Evolutionary conservation across 2,329 filamentous ascomycete genomes (phyloP).

Genomic region (Setomelanomma holmii): DNA sequence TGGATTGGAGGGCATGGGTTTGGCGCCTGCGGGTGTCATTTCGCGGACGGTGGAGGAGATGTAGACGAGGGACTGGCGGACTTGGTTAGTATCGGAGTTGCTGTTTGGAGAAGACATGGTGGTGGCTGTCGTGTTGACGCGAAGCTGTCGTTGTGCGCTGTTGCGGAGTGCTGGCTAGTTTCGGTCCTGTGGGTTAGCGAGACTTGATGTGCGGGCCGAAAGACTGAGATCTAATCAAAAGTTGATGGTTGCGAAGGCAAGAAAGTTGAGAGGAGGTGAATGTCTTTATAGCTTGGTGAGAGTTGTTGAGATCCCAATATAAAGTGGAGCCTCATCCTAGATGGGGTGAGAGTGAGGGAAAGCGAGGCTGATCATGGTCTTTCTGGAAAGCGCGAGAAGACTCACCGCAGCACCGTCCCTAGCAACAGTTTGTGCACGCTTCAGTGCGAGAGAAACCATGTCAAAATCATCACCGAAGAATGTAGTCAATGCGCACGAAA

Average conservation of each 20-base stretch:
- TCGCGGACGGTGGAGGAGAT: conserved; percentile 22
- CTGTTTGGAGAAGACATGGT: conserved; percentile 10
- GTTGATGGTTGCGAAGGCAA: no score
- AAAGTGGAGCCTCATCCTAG: background rate
- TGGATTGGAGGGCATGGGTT: conserved; percentile 13
- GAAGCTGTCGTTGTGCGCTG: background rate
- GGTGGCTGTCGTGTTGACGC: background rate
- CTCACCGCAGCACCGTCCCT: background rate
- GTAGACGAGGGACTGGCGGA: conserved; percentile 12
- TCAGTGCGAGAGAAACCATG: no score
- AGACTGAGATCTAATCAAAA: no score
- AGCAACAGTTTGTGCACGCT: background rate
- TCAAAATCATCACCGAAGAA: no score
- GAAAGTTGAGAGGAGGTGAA: no score
- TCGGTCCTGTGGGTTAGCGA: background rate
- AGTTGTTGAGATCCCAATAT: background rate
- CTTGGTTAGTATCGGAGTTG: background rate
- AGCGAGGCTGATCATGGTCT: background rate
- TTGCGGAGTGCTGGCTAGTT: background rate
- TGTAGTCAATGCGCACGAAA: background rate
- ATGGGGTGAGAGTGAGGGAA: background rate
- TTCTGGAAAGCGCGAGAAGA: background rate
- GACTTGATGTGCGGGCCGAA: background rate
- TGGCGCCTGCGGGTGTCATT: conserved; percentile 22
- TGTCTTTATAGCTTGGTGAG: no score